Evolutionary conservation across 768 basidiomycete species (phyloP).

Genomic region (Infundibulicybe gibba): DNA sequence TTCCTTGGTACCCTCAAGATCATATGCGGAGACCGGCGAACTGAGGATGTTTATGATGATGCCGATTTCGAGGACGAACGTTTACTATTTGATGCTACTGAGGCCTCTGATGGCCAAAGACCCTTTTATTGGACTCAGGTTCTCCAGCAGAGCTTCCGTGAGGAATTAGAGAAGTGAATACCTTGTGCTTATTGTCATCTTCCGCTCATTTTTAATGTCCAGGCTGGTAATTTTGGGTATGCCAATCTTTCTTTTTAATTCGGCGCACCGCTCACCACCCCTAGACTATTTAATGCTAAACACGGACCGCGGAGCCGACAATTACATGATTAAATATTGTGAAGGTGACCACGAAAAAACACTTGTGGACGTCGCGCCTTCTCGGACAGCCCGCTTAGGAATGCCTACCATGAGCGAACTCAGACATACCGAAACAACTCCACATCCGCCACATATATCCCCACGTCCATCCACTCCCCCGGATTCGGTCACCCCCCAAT

Average conservation of each 20-base stretch:
- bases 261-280: background rate
- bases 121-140: constrained; percentile 82
- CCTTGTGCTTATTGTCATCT: background rate
- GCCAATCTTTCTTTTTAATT: constrained; percentile 2
- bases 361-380: constrained; percentile 75
- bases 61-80: constrained; percentile 75
- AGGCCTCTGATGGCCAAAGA: constrained; percentile 47
- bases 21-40: constrained; percentile 83
- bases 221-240: constrained; percentile 83
- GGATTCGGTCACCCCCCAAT: constrained; percentile 28
- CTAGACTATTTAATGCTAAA: constrained; percentile 90
- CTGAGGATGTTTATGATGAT: constrained; percentile 65
- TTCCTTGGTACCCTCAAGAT: constrained; percentile 67
- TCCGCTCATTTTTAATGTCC: constrained; percentile 9
- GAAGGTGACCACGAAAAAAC: constrained; percentile 77
- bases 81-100: constrained; percentile 62
- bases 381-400: constrained; percentile 58
- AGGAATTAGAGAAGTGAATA: constrained; percentile 83
- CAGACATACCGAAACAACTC: constrained; percentile 38
- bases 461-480: constrained; percentile 31
- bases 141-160: constrained; percentile 79
- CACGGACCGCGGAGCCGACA: constrained; percentile 85
- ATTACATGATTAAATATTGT: constrained; percentile 92
- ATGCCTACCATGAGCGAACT: constrained; percentile 77
- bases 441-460: constrained; percentile 35